Percentiles rank a stretch among this genome's conserved stretches.
phyloP scores from a whole-genome alignment of 2,329 filamentous ascomycete genomes.

The Pestalotiopsis sp. region DNA sequence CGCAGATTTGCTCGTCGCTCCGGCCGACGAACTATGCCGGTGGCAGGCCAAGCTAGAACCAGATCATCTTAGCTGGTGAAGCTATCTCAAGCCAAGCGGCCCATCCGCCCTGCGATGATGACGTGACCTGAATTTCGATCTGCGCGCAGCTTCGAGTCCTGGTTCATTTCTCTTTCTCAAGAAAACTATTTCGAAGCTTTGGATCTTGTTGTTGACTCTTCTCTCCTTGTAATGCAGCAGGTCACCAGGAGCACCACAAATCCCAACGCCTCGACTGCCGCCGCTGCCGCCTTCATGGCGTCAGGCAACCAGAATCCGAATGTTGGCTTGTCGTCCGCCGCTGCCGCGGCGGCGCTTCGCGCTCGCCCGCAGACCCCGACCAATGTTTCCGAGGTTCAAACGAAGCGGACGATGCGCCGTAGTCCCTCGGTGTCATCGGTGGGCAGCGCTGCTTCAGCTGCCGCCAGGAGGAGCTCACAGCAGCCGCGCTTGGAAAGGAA shows the following conservation, averaged over 20 bases:
- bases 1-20: neutral
- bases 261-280: slow-evolving; percentile 77
- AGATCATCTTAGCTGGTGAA: slow-evolving; percentile 8
- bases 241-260: slow-evolving; percentile 66
- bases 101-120: slow-evolving; percentile 12
- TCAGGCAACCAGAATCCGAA: slow-evolving; percentile 59
- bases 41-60: slow-evolving; percentile 3
- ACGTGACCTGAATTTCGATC: slow-evolving; percentile 16
- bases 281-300: slow-evolving; percentile 81
- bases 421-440: slow-evolving; percentile 73
- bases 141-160: neutral
- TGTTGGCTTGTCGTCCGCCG: slow-evolving; percentile 76
- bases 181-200: slow-evolving; percentile 20
- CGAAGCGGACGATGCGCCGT: slow-evolving; percentile 80
- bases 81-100: slow-evolving; percentile 18
- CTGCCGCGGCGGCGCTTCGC: slow-evolving; percentile 82
- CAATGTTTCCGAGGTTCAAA: slow-evolving; percentile 80
- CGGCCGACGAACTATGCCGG: neutral
- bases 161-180: neutral
- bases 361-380: slow-evolving; percentile 78
- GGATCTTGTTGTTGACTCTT: slow-evolving; percentile 17
- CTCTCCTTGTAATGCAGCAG: slow-evolving; percentile 47
- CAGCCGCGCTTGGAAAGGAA: slow-evolving; percentile 60
- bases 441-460: slow-evolving; percentile 32
- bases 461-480: slow-evolving; percentile 45